A percentile compares a stretch with the other conserved stretches of the same genome.
These are phyloP conservation scores for Eimeria praecox DNA, from an alignment of 169 alveolate genomes.

Conservation along the genomic window DNA sequence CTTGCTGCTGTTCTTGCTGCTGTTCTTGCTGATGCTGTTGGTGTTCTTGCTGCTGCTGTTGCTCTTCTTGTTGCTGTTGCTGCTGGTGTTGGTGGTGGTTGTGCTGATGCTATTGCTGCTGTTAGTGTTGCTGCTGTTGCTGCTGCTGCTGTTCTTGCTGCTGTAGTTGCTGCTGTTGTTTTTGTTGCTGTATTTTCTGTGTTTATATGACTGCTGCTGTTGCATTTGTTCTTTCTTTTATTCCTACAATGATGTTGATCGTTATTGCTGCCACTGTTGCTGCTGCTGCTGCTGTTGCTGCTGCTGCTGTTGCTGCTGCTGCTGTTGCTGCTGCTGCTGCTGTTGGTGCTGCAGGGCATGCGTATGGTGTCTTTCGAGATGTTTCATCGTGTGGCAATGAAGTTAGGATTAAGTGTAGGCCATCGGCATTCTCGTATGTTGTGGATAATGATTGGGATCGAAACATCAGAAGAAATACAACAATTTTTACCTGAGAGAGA, in stretches of 20 bases:
- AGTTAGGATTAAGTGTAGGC: slow-evolving; percentile 79
- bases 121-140: background rate
- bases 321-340: background rate
- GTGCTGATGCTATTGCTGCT: background rate
- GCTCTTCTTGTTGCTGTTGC: background rate
- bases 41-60: background rate
- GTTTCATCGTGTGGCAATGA: slow-evolving; percentile 80
- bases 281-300: too few species aligned
- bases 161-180: too few species aligned
- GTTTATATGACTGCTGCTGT: background rate
- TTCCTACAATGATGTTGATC: too few species aligned
- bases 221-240: background rate
- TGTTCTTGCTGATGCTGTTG: background rate
- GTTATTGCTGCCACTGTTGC: too few species aligned
- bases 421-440: slow-evolving; percentile 79
- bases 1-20: background rate
- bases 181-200: background rate
- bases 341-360: slow-evolving; percentile 68
- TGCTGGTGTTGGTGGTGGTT: too few species aligned
- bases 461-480: slow-evolving; percentile 72
- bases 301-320: background rate
- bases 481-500: slow-evolving; percentile 78
- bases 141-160: background rate
- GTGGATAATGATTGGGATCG: slow-evolving; percentile 74
- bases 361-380: slow-evolving; percentile 80